Conservation (phyloP, 345 rosid species). For the Eucalyptus shirleyi region DNA sequence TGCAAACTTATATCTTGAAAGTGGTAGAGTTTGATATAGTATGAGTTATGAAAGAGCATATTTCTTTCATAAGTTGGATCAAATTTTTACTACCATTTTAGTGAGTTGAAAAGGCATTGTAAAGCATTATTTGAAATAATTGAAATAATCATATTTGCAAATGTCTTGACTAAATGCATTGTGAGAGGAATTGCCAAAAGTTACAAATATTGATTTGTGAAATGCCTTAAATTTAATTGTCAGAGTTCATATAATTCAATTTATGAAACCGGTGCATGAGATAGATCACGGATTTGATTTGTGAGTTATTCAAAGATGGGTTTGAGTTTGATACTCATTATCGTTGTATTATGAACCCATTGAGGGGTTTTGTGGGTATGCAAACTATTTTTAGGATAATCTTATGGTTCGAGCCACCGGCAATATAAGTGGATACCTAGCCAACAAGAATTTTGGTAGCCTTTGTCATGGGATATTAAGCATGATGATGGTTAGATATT, state of each 20-base stretch:
- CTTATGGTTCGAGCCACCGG: accelerated
- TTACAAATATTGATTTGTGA: neutral
- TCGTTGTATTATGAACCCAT: neutral
- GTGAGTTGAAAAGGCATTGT: neutral
- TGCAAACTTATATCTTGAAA: neutral
- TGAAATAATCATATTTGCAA: neutral
- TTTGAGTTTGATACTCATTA: neutral
- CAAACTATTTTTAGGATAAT: neutral
- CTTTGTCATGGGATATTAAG: neutral
- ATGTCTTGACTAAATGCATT: neutral
- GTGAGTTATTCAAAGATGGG: neutral
- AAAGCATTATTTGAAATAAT: neutral
- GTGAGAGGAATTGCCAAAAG: neutral
- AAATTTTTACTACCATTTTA: too few relatives aligned
- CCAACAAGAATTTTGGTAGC: neutral
- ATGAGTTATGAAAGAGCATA: neutral
- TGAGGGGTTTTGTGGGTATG: neutral
- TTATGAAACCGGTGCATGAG: neutral
- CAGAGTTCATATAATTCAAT: neutral
- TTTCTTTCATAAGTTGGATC: neutral
- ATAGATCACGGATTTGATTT: neutral
- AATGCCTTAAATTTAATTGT: neutral
- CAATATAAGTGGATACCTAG: too few relatives aligned
- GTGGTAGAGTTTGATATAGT: neutral
- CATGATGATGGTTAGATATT: neutral